Evolutionary conservation across 1,284 basidiomycete species (phyloP).

Genomic region (Lentinus polychrous): DNA sequence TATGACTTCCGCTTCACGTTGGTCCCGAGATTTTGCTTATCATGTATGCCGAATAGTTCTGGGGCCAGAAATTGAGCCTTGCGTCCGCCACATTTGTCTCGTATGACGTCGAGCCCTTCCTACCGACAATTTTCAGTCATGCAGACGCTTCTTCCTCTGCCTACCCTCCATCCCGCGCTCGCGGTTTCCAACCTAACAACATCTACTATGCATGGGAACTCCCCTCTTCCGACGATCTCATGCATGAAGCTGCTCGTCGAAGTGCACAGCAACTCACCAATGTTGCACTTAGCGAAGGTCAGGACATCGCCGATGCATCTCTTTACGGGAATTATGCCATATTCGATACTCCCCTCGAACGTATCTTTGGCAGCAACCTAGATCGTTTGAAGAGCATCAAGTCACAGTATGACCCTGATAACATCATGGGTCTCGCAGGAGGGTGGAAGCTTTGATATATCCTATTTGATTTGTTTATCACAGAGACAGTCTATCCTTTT

Average conservation of each 20-base stretch:
- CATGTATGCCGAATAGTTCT: conserved; percentile 16
- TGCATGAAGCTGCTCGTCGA: conserved; percentile 32
- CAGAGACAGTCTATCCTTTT: no score
- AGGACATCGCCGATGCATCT: conserved; percentile 31
- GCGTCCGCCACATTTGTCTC: conserved; percentile 27
- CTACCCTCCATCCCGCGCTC: conserved; percentile 39
- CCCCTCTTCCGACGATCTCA: conserved; percentile 27
- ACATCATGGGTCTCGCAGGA: conserved; percentile 53
- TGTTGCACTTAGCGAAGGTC: conserved; percentile 36
- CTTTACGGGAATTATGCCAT: conserved; percentile 51
- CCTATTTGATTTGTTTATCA: background rate
- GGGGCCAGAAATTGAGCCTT: conserved; percentile 18
- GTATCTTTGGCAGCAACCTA: conserved; percentile 44
- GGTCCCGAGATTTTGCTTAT: background rate
- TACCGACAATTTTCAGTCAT: conserved; percentile 36
- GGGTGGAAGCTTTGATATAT: conserved; percentile 36
- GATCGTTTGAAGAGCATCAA: conserved; percentile 32
- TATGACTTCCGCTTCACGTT: conserved; percentile 18
- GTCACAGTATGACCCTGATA: conserved; percentile 36
- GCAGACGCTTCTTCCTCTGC: conserved; percentile 30
- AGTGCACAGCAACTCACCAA: conserved; percentile 32
- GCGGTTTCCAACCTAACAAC: conserved; percentile 37
- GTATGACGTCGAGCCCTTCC: conserved; percentile 53
- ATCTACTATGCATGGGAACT: conserved; percentile 40
- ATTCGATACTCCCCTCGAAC: conserved; percentile 34